Base-by-base conservation (phyloP, 306 rosid genomes). In the Citrullus amarus region DNA sequence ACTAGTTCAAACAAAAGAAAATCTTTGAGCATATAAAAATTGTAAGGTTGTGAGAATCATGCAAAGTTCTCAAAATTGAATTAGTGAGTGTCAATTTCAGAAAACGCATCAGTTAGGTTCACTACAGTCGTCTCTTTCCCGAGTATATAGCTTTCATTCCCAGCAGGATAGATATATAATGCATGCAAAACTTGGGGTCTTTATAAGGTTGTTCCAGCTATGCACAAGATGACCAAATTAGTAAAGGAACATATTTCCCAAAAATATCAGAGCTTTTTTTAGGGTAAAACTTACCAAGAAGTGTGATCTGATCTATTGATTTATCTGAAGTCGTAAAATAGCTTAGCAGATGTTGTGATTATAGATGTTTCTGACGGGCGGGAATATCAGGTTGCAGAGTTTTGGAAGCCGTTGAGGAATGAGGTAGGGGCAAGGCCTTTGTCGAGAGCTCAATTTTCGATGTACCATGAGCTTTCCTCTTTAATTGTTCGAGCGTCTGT, bases 381-480 rank as follows among this genome's bases (percentile, higher is more conserved):
- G 87, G 74, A 68, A 70, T 53, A 62, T 81, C 80, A 16, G 83
- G 76, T 25, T 44, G 75, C 65, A 88, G 63, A 79, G 72, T 80
- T 73, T 83, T 74, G 81, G 89, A 60, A 76, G 90, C 66, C 15
- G 81, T 66, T 55, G 80, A 81, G 32, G 83, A 71, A 65, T 86
- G 80, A 13, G 91, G 87, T 25, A 88, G 79, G 68, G 97, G 97
- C 77, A 93, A 86, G 83, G 92, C 89, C 83, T 84, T 91, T 69
- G 56, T 59, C 4, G 90, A 77, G 76, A 68, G 59, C 88, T 83
- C 89, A 16, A 78, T 78, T 56, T 76, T 68, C 18, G 88, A 81
- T 14, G 87, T 82, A 28, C 84, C 88, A 1, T 54, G 83, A 5
- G 97, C 91, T 78, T 89, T 91, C 76, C 62, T 81, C 90, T 88